Conservation (phyloP, 202 grass and related monocot species). For the Panicum virgatum region DNA sequence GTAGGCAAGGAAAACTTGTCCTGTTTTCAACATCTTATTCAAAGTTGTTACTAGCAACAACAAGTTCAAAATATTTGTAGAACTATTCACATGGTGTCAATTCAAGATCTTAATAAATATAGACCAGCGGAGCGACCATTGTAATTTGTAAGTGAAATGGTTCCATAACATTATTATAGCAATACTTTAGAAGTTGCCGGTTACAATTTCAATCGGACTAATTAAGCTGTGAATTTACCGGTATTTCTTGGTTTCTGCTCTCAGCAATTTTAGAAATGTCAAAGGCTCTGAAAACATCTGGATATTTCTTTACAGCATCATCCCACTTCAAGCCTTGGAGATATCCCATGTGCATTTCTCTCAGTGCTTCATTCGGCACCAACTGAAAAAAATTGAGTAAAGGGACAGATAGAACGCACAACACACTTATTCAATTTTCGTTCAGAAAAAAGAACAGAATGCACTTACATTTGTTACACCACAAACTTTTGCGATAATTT, state of each 20-base stretch:
- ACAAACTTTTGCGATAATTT: constrained; percentile 52
- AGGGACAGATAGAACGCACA: neutral
- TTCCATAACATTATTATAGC: neutral
- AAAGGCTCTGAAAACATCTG: constrained; percentile 52
- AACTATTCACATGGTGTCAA: neutral
- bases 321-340: constrained; percentile 69
- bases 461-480: constrained; percentile 42
- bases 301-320: constrained; percentile 53
- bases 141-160: too few relatives aligned
- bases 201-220: neutral
- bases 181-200: neutral
- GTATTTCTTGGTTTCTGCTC: constrained; percentile 59
- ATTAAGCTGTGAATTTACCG: constrained; percentile 24
- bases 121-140: too few relatives aligned
- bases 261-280: constrained; percentile 14
- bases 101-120: neutral
- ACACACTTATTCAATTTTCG: neutral
- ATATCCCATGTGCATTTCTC: constrained; percentile 74
- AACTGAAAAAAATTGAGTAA: constrained; percentile 38
- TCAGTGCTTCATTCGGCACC: constrained; percentile 40
- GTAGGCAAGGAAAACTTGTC: neutral
- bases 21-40: neutral
- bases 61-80: neutral
- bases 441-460: neutral
- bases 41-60: neutral